Percentiles rank a stretch among this genome's conserved stretches.
Evolutionary conservation across 208 protist species (phyloP).

Genomic region (Willaertia magna): DNA sequence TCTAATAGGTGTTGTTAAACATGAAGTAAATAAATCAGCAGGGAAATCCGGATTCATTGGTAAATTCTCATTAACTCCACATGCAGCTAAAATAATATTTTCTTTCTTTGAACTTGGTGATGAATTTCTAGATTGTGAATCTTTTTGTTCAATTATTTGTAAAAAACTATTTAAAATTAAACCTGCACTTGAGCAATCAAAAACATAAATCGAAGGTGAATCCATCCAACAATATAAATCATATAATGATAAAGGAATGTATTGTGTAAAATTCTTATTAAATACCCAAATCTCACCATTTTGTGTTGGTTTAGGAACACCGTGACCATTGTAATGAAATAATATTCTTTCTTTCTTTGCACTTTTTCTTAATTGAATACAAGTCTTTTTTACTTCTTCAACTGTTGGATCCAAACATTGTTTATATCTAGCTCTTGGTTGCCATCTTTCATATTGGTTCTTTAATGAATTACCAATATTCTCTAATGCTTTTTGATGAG

Average conservation of each 20-base stretch:
- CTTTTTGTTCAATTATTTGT: slow-evolving; percentile 4
- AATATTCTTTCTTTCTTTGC: slow-evolving; percentile 78
- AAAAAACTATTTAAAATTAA: slow-evolving; percentile 34
- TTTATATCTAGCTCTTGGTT: slow-evolving; percentile 54
- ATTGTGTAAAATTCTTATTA: slow-evolving; percentile 49
- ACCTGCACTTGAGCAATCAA: slow-evolving; percentile 90
- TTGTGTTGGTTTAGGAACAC: slow-evolving; percentile 87
- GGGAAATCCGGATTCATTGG: slow-evolving; percentile 89
- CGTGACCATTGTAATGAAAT: slow-evolving; percentile 98
- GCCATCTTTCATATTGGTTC: slow-evolving; percentile 79
- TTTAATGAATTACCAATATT: slow-evolving; percentile 68
- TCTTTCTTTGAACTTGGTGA: slow-evolving; percentile 40
- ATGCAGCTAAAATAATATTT: slow-evolving; percentile 88
- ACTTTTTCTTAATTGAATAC: slow-evolving; percentile 52
- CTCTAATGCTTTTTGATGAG: slow-evolving; percentile 49
- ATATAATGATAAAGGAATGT: slow-evolving; percentile 11
- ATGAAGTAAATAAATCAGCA: slow-evolving; percentile 95
- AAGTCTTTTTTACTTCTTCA: slow-evolving; percentile 70
- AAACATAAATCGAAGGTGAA: slow-evolving; percentile 71
- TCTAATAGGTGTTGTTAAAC: slow-evolving; percentile 92
- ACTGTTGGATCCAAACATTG: slow-evolving; percentile 78
- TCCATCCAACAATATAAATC: slow-evolving; percentile 10
- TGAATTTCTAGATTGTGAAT: background rate
- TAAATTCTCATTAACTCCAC: slow-evolving; percentile 72
- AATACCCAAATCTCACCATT: slow-evolving; percentile 98